A percentile compares a stretch with the other conserved stretches of the same genome.
These are phyloP conservation scores for Paramecium octaurelia DNA, from an alignment of 73 alveolate genomes.

Conservation along the genomic window DNA sequence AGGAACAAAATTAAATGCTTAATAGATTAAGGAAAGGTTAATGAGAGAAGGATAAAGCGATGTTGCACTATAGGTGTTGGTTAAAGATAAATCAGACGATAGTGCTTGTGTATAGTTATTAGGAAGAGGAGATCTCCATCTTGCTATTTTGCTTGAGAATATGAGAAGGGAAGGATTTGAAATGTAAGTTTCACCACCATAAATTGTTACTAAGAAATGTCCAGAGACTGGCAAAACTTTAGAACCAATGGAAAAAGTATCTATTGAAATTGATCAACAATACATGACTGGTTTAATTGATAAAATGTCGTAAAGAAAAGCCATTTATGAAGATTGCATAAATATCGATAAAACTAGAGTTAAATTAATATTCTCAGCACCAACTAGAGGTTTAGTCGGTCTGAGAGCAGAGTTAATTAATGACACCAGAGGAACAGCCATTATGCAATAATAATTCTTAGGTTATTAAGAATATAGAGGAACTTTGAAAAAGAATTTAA, in stretches of 20 bases:
- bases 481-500: slow-evolving; percentile 70
- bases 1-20: slow-evolving; percentile 73
- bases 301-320: slow-evolving; percentile 73
- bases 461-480: slow-evolving; percentile 82
- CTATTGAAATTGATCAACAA: slow-evolving; percentile 69
- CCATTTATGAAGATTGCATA: slow-evolving; percentile 57
- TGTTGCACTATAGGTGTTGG: slow-evolving; percentile 71
- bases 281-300: slow-evolving; percentile 72
- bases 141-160: slow-evolving; percentile 82
- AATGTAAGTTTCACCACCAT: slow-evolving; percentile 81
- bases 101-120: slow-evolving; percentile 64
- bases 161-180: slow-evolving; percentile 95
- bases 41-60: slow-evolving; percentile 79
- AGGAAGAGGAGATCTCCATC: slow-evolving; percentile 92
- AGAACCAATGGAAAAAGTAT: slow-evolving; percentile 85
- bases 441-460: slow-evolving; percentile 65
- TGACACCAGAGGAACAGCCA: slow-evolving; percentile 87
- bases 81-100: not conserved
- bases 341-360: slow-evolving; percentile 53
- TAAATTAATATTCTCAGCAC: slow-evolving; percentile 71
- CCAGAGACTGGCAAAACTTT: slow-evolving; percentile 54
- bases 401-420: slow-evolving; percentile 73
- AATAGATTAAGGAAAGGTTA: slow-evolving; percentile 75
- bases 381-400: slow-evolving; percentile 89
- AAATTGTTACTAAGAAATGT: slow-evolving; percentile 66